These are phyloP conservation scores for Mortierella sp. DNA, from an alignment of 371 early-diverging fungal species.

Conservation along the genomic window DNA sequence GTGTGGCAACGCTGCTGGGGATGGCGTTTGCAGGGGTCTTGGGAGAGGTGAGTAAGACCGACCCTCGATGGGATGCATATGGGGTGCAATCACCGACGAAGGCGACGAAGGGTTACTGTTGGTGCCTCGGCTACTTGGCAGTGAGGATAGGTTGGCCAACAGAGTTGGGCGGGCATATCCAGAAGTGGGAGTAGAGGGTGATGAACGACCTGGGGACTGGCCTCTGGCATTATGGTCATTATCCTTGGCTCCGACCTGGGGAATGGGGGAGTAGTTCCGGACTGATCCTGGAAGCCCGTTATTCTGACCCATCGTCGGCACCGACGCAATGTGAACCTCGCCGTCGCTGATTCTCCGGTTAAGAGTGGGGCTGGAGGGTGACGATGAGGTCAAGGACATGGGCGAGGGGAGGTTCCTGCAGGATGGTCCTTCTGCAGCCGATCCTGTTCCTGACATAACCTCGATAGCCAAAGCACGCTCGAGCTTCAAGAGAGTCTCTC, in stretches of 20 bases:
- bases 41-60: conserved; percentile 39
- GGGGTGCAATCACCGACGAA: conserved; percentile 13
- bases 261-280: conserved; percentile 29
- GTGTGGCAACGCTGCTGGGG: conserved; percentile 24
- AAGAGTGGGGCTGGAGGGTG: conserved; percentile 35
- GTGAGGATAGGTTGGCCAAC: conserved; percentile 23
- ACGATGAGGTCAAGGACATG: conserved; percentile 35
- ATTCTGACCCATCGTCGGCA: conserved; percentile 9
- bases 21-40: conserved; percentile 38
- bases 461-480: conserved; percentile 41
- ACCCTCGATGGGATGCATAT: conserved; percentile 16
- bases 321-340: conserved; percentile 43
- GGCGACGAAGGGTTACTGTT: conserved; percentile 32
- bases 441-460: neutral
- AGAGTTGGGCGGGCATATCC: conserved; percentile 26
- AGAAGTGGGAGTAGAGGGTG: conserved; percentile 23
- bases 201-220: neutral
- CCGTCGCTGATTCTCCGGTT: conserved; percentile 37
- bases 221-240: neutral
- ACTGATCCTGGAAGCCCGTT: conserved; percentile 3
- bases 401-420: conserved; percentile 48
- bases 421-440: neutral
- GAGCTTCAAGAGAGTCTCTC: conserved; percentile 47
- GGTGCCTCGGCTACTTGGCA: conserved; percentile 4
- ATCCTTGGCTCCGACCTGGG: neutral